A percentile compares a stretch with the other conserved stretches of the same genome.
Evolutionary conservation across 1,284 basidiomycete genomes (phyloP).

Genomic region (Xanthoconium separans): DNA sequence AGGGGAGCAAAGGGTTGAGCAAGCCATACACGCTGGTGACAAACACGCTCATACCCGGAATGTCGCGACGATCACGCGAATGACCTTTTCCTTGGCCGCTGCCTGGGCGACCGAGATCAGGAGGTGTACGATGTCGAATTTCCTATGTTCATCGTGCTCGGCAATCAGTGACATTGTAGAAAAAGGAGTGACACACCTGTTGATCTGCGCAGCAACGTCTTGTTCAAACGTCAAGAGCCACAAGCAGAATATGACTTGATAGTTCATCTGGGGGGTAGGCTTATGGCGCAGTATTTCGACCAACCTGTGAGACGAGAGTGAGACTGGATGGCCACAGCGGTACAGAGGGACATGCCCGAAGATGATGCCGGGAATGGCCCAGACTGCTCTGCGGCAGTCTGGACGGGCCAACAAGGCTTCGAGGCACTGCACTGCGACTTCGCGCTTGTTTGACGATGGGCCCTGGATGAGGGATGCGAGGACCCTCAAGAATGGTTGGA

Average conservation of each 20-base stretch:
- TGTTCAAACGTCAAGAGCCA: constrained; percentile 95
- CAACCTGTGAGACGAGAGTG: constrained; percentile 45
- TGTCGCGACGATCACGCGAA: constrained; percentile 91
- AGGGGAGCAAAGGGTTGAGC: background rate
- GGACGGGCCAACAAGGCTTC: constrained; percentile 83
- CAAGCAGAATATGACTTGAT: constrained; percentile 89
- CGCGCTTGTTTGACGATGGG: constrained; percentile 68
- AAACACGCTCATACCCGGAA: constrained; percentile 59
- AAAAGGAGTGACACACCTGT: constrained; percentile 50
- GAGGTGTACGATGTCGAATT: constrained; percentile 87
- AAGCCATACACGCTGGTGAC: background rate
- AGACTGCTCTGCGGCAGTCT: constrained; percentile 73
- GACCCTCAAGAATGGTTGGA: constrained; percentile 67
- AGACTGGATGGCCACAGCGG: background rate
- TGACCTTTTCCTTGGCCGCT: constrained; percentile 97
- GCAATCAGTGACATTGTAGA: background rate
- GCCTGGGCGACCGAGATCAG: constrained; percentile 84
- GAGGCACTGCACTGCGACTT: constrained; percentile 88
- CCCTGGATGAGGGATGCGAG: constrained; percentile 67
- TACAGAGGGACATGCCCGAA: constrained; percentile 46
- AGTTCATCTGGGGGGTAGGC: constrained; percentile 89
- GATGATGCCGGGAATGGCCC: constrained; percentile 67
- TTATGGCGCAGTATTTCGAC: constrained; percentile 77
- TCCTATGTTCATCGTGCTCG: constrained; percentile 44
- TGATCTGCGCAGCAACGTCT: constrained; percentile 81